A percentile compares a stretch with the other conserved stretches of the same genome.
Evolutionary conservation across 768 basidiomycete genomes (phyloP).

Genomic region (Suillus sp.): DNA sequence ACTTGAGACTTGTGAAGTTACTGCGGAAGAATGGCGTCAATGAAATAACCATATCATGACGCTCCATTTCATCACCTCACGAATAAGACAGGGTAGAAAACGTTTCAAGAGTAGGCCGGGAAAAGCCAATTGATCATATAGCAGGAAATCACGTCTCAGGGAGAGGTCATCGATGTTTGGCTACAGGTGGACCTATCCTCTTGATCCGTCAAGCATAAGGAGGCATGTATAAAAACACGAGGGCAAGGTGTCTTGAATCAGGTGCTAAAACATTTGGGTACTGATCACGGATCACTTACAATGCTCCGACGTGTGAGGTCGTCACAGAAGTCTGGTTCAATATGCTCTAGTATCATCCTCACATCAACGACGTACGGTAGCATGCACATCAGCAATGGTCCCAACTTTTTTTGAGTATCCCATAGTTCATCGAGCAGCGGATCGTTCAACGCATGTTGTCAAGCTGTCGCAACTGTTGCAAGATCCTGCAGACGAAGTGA

Average conservation of each 20-base stretch:
- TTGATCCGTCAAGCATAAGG: neutral
- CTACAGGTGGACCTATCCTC: neutral
- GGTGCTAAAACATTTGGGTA: neutral
- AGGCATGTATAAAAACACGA: neutral
- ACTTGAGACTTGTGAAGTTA: neutral
- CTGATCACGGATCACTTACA: neutral
- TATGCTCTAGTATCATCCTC: neutral
- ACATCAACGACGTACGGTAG: neutral
- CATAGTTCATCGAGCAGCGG: conserved; percentile 12
- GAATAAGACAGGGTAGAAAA: neutral
- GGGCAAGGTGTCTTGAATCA: neutral
- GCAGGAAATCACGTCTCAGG: neutral
- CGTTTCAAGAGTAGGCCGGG: neutral
- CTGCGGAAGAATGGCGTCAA: neutral
- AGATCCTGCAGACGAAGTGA: conserved; percentile 5
- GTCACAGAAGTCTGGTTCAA: neutral
- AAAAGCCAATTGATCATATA: conserved; percentile 1
- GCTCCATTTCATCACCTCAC: neutral
- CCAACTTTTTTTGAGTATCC: conserved; percentile 10
- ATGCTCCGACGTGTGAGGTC: neutral
- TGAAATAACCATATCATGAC: neutral
- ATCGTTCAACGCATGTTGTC: conserved; percentile 7
- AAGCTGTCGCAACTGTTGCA: conserved; percentile 9
- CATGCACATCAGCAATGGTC: conserved; percentile 8
- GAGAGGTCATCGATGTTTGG: neutral